Evolutionary conservation across 2,329 filamentous ascomycete species (phyloP).

Genomic region (Fusarium robinianum): DNA sequence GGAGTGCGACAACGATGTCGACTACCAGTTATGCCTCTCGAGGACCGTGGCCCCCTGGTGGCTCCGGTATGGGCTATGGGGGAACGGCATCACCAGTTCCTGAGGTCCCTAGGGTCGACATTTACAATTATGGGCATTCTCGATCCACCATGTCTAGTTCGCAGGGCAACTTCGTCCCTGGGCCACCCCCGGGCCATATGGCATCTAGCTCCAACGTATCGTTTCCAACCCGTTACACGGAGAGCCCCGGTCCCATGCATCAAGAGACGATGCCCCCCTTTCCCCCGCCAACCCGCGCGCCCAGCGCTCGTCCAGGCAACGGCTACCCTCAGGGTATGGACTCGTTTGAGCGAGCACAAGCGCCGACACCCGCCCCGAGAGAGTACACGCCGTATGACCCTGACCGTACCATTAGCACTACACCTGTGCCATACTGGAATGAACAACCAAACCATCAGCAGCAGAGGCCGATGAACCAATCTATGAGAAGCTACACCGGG

Average conservation of each 20-base stretch:
- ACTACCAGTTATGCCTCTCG: conserved; percentile 67
- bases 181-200: conserved; percentile 24
- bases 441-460: conserved; percentile 20
- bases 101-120: conserved; percentile 38
- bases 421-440: conserved; percentile 35
- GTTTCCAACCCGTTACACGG: conserved; percentile 33
- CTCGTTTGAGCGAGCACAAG: conserved; percentile 7
- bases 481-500: conserved; percentile 48
- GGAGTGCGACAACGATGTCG: conserved; percentile 60
- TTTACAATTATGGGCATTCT: conserved; percentile 35
- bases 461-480: conserved; percentile 32
- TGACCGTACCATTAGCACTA: conserved; percentile 41
- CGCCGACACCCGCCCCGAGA: conserved; percentile 21
- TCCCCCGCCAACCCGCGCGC: conserved; percentile 41
- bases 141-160: conserved; percentile 45
- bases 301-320: conserved; percentile 40
- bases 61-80: conserved; percentile 63
- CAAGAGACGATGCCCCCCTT: conserved; percentile 39
- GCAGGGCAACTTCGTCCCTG: conserved; percentile 39
- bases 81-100: conserved; percentile 46
- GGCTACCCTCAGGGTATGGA: conserved; percentile 34
- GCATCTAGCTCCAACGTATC: conserved; percentile 12
- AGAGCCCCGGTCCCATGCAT: conserved; percentile 39
- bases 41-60: conserved; percentile 63
- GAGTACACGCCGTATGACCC: conserved; percentile 40